These are phyloP conservation scores for Secale cereale DNA, from an alignment of 176 grass and related monocot genomes.

Conservation along the genomic window DNA sequence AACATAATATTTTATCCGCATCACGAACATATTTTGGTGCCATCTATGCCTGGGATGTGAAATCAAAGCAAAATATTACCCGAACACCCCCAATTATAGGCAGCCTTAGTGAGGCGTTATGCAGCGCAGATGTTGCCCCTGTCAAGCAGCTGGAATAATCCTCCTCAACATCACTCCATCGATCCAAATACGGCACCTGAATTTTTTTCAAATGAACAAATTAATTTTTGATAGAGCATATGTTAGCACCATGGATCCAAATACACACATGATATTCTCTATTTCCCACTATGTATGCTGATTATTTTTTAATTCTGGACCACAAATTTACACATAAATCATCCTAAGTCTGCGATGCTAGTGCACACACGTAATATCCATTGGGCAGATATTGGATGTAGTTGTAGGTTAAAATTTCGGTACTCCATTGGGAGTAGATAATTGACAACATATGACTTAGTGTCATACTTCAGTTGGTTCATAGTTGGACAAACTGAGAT, in stretches of 20 bases:
- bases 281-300: not conserved
- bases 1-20: not conserved
- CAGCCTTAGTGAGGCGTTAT: slow-evolving; percentile 59
- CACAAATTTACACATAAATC: not conserved
- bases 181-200: slow-evolving; percentile 57
- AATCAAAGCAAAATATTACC: slow-evolving; percentile 33
- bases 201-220: slow-evolving; percentile 7
- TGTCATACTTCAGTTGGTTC: not conserved
- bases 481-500: not conserved
- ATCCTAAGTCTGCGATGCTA: not conserved
- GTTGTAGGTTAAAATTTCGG: not conserved
- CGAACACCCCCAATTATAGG: slow-evolving; percentile 53
- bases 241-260: not conserved
- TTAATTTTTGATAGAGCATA: not conserved
- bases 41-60: not conserved
- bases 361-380: not conserved
- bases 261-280: not conserved
- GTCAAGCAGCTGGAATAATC: slow-evolving; percentile 59
- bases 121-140: slow-evolving; percentile 55
- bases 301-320: not conserved
- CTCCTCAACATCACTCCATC: slow-evolving; percentile 47
- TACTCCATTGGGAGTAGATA: not conserved
- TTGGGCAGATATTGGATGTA: not conserved
- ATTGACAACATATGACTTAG: too few relatives aligned
- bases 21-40: not conserved